These are phyloP conservation scores for Camellia lanceoleosa DNA, from an alignment of 148 eudicot genomes.

Conservation along the genomic window DNA sequence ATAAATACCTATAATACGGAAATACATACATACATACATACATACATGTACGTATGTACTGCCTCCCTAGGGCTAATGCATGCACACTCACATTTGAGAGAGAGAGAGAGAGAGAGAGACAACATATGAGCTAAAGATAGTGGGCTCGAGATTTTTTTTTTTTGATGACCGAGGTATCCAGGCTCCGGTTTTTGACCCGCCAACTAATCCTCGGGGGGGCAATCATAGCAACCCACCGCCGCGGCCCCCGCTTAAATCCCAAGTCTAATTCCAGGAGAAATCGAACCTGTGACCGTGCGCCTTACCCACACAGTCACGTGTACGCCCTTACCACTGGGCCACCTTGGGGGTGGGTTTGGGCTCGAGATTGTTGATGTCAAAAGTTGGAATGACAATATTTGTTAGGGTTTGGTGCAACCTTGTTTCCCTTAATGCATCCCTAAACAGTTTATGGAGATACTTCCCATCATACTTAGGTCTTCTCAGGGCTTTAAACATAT, in stretches of 20 bases:
- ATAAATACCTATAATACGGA: not conserved
- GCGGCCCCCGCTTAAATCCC: too few relatives aligned
- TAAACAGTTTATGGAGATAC: constrained; percentile 36
- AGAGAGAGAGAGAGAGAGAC: not conserved
- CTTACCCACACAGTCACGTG: too few relatives aligned
- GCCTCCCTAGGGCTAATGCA: not conserved
- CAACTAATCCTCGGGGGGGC: too few relatives aligned
- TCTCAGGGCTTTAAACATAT: constrained; percentile 13
- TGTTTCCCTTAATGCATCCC: constrained; percentile 24
- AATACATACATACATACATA: too few relatives aligned
- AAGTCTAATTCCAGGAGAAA: too few relatives aligned
- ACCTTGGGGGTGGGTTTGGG: too few relatives aligned
- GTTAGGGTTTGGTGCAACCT: constrained; percentile 38
- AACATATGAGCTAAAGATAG: constrained; percentile 19
- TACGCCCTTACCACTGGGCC: too few relatives aligned
- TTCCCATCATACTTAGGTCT: constrained; percentile 45
- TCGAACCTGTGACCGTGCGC: too few relatives aligned
- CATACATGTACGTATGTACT: not conserved
- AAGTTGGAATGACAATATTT: constrained; percentile 45
- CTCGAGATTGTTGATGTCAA: constrained; percentile 47
- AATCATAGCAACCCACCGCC: too few relatives aligned
- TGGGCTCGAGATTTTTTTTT: constrained; percentile 42
- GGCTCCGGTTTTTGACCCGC: too few relatives aligned
- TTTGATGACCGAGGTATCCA: too few relatives aligned
- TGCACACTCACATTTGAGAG: not conserved